phyloP scores from a whole-genome alignment of 2,329 filamentous ascomycete species.

The Phialophora verrucosa region DNA sequence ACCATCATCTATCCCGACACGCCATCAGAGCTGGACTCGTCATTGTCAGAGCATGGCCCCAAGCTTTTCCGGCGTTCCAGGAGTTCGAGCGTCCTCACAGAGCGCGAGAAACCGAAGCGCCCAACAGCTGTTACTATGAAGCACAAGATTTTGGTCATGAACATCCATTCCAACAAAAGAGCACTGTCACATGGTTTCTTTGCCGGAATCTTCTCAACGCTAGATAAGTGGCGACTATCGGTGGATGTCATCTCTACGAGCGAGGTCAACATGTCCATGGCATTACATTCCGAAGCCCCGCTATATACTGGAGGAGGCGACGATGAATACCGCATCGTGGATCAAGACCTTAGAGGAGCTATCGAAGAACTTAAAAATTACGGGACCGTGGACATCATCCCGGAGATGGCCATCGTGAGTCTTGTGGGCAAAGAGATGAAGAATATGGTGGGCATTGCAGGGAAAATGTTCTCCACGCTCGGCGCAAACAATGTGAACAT shows the following conservation, averaged over 20 bases:
- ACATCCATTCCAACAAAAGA: constrained; percentile 96
- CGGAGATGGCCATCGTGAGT: constrained; percentile 93
- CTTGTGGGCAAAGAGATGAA: constrained; percentile 96
- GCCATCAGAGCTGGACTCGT: constrained; percentile 57
- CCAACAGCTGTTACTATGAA: constrained; percentile 96
- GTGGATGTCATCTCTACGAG: constrained; percentile 96
- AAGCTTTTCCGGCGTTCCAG: constrained; percentile 55
- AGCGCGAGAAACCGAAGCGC: constrained; percentile 68
- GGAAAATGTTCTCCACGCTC: constrained; percentile 91
- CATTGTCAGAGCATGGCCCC: constrained; percentile 46
- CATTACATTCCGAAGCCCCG: constrained; percentile 78
- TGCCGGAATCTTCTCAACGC: constrained; percentile 87
- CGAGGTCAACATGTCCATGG: constrained; percentile 97
- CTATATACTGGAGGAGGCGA: constrained; percentile 56
- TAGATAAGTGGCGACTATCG: constrained; percentile 83
- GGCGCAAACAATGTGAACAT: constrained; percentile 95
- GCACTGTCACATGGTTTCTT: constrained; percentile 96
- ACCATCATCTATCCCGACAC: constrained; percentile 77
- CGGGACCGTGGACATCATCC: constrained; percentile 87
- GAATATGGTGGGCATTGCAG: constrained; percentile 93
- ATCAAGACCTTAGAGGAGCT: constrained; percentile 68
- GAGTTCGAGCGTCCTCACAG: constrained; percentile 53
- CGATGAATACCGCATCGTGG: constrained; percentile 59
- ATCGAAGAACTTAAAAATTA: constrained; percentile 76
- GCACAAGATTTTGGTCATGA: constrained; percentile 93